phyloP scores from a whole-genome alignment of 768 basidiomycete genomes.

The Podaxis pistillaris region DNA sequence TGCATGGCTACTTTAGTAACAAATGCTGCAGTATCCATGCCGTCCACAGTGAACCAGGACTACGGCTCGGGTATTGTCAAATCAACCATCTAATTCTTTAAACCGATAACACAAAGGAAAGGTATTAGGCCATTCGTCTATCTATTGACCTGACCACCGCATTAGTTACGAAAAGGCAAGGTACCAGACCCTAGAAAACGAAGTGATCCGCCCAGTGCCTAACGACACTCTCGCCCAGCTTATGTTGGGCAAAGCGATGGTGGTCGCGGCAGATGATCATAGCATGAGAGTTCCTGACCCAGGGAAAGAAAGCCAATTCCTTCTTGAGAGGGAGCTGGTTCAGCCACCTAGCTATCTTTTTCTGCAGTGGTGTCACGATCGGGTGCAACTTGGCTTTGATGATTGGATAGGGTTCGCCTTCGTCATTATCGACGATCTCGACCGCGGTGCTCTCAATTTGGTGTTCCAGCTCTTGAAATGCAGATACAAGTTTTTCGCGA shows the following conservation, averaged over 20 bases:
- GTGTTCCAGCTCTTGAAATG: conserved; percentile 57
- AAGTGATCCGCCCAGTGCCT: conserved; percentile 73
- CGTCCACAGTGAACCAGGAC: too few relatives aligned
- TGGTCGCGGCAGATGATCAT: conserved; percentile 70
- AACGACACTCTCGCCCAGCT: conserved; percentile 61
- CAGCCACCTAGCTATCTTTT: conserved; percentile 52
- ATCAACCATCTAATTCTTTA: too few relatives aligned
- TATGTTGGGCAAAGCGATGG: conserved; percentile 55
- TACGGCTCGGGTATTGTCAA: too few relatives aligned
- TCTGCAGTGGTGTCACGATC: conserved; percentile 56
- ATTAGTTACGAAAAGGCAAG: neutral
- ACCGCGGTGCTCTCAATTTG: conserved; percentile 60
- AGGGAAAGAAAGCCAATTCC: conserved; percentile 61
- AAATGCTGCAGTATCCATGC: too few relatives aligned
- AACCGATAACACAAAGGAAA: neutral
- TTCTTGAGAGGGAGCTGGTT: conserved; percentile 75
- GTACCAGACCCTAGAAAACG: conserved; percentile 22
- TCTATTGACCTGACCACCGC: neutral
- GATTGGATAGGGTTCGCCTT: conserved; percentile 27
- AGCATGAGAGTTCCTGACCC: conserved; percentile 65
- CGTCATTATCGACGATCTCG: conserved; percentile 49
- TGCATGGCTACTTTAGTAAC: too few relatives aligned
- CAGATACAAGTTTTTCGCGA: conserved; percentile 50
- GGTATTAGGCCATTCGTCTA: neutral
- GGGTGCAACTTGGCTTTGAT: conserved; percentile 33